These are phyloP conservation scores for Euphorbia pulcherrima DNA, from an alignment of 345 rosid genomes.

Conservation along the genomic window DNA sequence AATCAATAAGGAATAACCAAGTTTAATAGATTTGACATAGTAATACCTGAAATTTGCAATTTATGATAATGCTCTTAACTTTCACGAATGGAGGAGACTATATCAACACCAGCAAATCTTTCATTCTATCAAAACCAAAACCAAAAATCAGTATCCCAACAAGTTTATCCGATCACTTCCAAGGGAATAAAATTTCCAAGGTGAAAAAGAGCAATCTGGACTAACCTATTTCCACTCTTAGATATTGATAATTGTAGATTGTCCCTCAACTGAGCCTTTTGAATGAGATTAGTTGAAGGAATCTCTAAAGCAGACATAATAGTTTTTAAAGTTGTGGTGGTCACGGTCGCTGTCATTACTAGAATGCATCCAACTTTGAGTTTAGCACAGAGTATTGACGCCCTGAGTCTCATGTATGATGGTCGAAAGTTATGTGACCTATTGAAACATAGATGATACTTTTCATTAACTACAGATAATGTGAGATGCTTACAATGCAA, in stretches of 20 bases:
- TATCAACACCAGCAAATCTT: constrained; percentile 67
- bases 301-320: constrained; percentile 89
- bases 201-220: constrained; percentile 11
- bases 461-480: background rate
- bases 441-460: constrained; percentile 16
- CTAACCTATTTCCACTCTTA: constrained; percentile 70
- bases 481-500: constrained; percentile 4
- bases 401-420: constrained; percentile 91
- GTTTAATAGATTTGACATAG: background rate
- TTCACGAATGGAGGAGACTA: constrained; percentile 63
- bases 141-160: constrained; percentile 10
- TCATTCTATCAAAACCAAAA: constrained; percentile 61
- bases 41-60: constrained; percentile 94
- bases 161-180: background rate
- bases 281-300: constrained; percentile 71
- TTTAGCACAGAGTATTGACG: constrained; percentile 62
- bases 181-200: background rate
- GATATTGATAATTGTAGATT: constrained; percentile 78
- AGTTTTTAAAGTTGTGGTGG: constrained; percentile 58
- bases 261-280: constrained; percentile 58
- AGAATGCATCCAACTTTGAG: constrained; percentile 70
- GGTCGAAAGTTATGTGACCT: constrained; percentile 99
- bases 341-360: constrained; percentile 98
- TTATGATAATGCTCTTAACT: constrained; percentile 70
- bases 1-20: background rate